Evolutionary conservation across 768 basidiomycete species (phyloP), one percentile per base, ranked within the genome.

Genomic region (Cystofilobasidium capitatum): DNA sequence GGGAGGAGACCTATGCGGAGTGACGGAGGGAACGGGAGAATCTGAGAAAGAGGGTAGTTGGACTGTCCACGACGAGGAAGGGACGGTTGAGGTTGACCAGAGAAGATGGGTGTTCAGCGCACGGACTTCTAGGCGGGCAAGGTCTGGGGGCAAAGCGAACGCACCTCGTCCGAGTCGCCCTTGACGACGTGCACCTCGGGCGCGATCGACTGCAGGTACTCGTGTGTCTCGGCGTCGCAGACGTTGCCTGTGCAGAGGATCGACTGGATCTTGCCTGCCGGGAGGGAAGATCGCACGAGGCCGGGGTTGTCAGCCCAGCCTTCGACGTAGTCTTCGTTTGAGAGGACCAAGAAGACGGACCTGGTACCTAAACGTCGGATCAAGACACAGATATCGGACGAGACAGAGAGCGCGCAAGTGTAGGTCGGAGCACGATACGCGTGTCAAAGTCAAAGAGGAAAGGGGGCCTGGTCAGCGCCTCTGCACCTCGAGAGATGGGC

Each of bases 241-340:
- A 97, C 87, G 76, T 98, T 98, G 57, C 96, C 96, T 0, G 94
- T 98, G 76, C 91, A 96, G 31, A 98, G 81, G 68, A 98, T 96
- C 77, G 98, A 94, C 70, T 93, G 90, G 54, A 99, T 98, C 78
- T 99, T 99, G 26, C 96, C 96, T 24, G 89, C 89, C 0, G 35
- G 9, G 13, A 61, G 35, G 4, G 36, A 37, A 39, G 14, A 9
- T 54, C 10, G n/a, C 9, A 31, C 31, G 31, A n/a, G 22, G 24
- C 10, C 22, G 51, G 20, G 40, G 20, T 20, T 42, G 10, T 10
- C 40, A 20, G 20, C 10, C 20, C 40, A 42, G 40, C 40, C 20
- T 10, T 20, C 26, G 35, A 16, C 55, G 17, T 57, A 6, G 16
- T 3, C 8, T 57, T 17, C 26, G 55, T 29, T 8, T 57, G 26